Evolutionary conservation across 106 monocot species (phyloP), one percentile per base, ranked within the genome.

Genomic region (Chionographis japonica): DNA sequence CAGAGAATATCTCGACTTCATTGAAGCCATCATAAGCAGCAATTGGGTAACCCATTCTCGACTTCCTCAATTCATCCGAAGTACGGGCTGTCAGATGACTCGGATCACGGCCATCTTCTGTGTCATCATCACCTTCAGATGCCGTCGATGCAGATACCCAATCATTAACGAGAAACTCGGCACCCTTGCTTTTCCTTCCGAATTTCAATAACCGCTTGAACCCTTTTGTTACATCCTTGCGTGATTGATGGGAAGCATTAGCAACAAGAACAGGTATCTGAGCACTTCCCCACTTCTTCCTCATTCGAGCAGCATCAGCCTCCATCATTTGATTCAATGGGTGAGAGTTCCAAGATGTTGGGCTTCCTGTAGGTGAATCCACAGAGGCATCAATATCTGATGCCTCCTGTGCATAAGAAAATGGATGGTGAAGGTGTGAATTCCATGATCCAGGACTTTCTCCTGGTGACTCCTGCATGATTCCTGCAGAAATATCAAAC

Each of bases 251-350:
- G n/a, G 77, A 75, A 59, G 79, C 73, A 68, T 73, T 72, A 5
- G 79, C 58, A 74, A 72, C 73, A 73, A 87, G 55, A 5, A 77
- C 46, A 39, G 94, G 94, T 63, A 81, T 72, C 72, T 88, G 90
- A 63, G 88, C 85, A 58, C 64, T 85, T 40, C 90, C 94, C 94
- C 94, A 95, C 63, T 95, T 95, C 61, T 91, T 95, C 71, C 94
- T 85, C 79, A 82, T 85, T 38, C 82, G 75, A 16, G 78, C 65
- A 63, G 73, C 79, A 65, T 87, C 87, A 56, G 80, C 69, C 49
- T 92, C 79, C 65, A 73, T 73, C 67, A 79, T 67, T 46, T 83
- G 80, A 70, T 80, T 78, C 39, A 86, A 51, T 13, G 77, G 66
- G 51, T 83, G 69, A 62, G 81, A 84, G 67, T 71, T 93, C 81